A percentile compares a stretch with the other conserved stretches of the same genome.
These are phyloP conservation scores for Ganoderma leucocontextum DNA, from an alignment of 1,284 basidiomycete species.

Conservation along the genomic window DNA sequence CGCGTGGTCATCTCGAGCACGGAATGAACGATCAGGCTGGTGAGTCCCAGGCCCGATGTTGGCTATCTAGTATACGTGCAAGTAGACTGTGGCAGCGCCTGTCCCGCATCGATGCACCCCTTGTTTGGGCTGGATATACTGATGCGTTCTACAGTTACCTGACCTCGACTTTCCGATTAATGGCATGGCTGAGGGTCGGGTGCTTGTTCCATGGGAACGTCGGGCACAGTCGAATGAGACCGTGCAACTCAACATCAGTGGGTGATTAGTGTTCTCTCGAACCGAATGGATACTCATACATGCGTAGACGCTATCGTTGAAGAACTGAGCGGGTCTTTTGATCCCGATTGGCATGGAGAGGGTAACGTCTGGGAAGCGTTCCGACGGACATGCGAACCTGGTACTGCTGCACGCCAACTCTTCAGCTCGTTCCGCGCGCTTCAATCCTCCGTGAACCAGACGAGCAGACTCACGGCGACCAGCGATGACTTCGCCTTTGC, in stretches of 20 bases:
- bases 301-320: slow-evolving; percentile 61
- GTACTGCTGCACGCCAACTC: slow-evolving; percentile 80
- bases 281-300: slow-evolving; percentile 24
- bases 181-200: slow-evolving; percentile 89
- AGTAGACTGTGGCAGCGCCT: too few species aligned
- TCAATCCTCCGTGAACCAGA: slow-evolving; percentile 44
- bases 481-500: slow-evolving; percentile 71
- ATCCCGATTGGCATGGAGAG: slow-evolving; percentile 83
- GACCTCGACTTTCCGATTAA: slow-evolving; percentile 94
- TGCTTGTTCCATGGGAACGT: slow-evolving; percentile 90
- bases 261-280: slow-evolving; percentile 27
- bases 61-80: too few species aligned
- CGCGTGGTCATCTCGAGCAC: too few species aligned
- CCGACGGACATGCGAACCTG: slow-evolving; percentile 88
- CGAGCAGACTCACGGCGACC: slow-evolving; percentile 39
- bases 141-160: slow-evolving; percentile 65
- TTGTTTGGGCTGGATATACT: neutral
- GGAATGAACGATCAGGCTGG: too few species aligned
- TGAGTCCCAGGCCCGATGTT: too few species aligned
- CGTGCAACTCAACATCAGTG: slow-evolving; percentile 59
- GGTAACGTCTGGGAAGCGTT: slow-evolving; percentile 94
- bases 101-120: too few species aligned
- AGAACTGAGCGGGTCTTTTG: slow-evolving; percentile 76
- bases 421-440: slow-evolving; percentile 73
- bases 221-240: slow-evolving; percentile 75